Base-by-base conservation (phyloP, 768 basidiomycete species). In the Symmetrospora coprosmae region DNA sequence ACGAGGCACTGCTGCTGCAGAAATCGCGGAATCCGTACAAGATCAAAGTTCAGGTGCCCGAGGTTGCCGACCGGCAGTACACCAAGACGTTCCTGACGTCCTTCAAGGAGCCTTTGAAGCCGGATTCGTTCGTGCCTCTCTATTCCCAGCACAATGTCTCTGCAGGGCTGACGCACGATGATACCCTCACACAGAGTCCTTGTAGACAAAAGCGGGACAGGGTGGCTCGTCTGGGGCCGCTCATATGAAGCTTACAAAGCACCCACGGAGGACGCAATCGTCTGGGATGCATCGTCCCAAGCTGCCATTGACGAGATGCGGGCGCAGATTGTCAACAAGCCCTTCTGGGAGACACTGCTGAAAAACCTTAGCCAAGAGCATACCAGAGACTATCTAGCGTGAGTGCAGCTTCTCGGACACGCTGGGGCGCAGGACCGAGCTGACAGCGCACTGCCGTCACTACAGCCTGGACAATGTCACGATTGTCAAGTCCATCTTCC, bases 21-120 rank as follows among this genome's bases (percentile, higher is more conserved):
- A 77, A 77, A 39, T 79, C 79, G 56, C 76, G 76, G 61, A 87
- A 89, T 67, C 86, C 85, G 1, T 76, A 85, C 38, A 69, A 75
- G 2, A 72, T 84, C 2, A 64, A 70, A 78, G 31, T 78, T 77
- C 11, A 77, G 80, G 3, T 74, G 74, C 62, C 62, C 14, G 46
- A 45, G 2, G 64, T 63, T 14, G 56, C 66, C 0, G 62, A 62
- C 0, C 50, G 51, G 34, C 72, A 78, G 37, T 78, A 78, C 39
- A 84, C 84, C 1, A 68, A 74, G 5, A 70, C 78, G 30, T 80
- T 84, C 66, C 71, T 89, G 55, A 68, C 74, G 2, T 73, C 75
- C 17, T 87, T 81, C 72, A 78, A 74, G 45, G 67, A 71, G 23
- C 81, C 81, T 2, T 66, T 82, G 30, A 62, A 66, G 7, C 67